Conservation (phyloP, 306 rosid genomes). For the Medicago truncatula region MtrunA17r5.0-ANR NC_053044.1:53658001-53658500, state of each 20-base stretch:
- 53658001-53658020: neutral
- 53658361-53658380: neutral
- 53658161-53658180: neutral
- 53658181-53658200: neutral
- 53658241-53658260: neutral
- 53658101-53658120: neutral
- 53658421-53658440: slow-evolving; percentile 33
- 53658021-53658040: neutral
- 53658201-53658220: neutral
- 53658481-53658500: slow-evolving; percentile 91
- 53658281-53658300: neutral
- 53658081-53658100: neutral
- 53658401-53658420: slow-evolving; percentile 14
- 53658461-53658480: slow-evolving; percentile 97
- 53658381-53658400: neutral
- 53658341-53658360: neutral
- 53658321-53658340: neutral
- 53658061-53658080: neutral
- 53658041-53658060: neutral
- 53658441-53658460: slow-evolving; percentile 99
- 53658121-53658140: neutral
- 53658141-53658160: neutral
- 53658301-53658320: neutral
- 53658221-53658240: neutral
- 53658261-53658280: neutral